Conservation (phyloP, 345 rosid species). For the Populus davidiana region DNA sequence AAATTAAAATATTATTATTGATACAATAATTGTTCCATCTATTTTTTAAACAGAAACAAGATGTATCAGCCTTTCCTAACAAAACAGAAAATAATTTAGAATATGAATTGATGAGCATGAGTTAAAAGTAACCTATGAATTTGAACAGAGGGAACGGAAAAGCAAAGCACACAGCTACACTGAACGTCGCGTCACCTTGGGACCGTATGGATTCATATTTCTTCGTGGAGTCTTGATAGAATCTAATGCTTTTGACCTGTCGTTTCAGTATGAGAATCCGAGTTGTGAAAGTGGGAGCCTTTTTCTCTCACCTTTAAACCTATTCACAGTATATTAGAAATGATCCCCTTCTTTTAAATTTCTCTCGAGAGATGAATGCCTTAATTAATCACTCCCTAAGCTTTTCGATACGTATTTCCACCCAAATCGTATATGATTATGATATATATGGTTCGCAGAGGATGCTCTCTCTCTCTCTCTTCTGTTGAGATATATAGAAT, state of each 20-base stretch:
- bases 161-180: background rate
- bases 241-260: conserved; percentile 23
- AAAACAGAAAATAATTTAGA: background rate
- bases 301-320: background rate
- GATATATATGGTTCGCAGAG: background rate
- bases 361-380: background rate
- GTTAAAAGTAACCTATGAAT: background rate
- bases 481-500: background rate
- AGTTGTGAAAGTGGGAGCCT: background rate
- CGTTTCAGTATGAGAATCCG: conserved; percentile 10
- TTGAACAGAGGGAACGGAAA: background rate
- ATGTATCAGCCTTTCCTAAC: too few species aligned
- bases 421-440: too few species aligned
- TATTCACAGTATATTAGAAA: too few species aligned
- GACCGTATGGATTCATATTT: background rate
- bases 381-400: too few species aligned
- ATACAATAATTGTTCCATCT: too few species aligned
- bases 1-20: too few species aligned
- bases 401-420: too few species aligned
- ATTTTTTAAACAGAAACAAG: too few species aligned
- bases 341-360: too few species aligned
- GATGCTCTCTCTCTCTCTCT: background rate
- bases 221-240: background rate
- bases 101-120: background rate
- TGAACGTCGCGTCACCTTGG: background rate